A percentile compares a stretch with the other conserved stretches of the same genome.
Conservation (phyloP, 75 land plant genomes). For the Pinus taeda region DNA sequence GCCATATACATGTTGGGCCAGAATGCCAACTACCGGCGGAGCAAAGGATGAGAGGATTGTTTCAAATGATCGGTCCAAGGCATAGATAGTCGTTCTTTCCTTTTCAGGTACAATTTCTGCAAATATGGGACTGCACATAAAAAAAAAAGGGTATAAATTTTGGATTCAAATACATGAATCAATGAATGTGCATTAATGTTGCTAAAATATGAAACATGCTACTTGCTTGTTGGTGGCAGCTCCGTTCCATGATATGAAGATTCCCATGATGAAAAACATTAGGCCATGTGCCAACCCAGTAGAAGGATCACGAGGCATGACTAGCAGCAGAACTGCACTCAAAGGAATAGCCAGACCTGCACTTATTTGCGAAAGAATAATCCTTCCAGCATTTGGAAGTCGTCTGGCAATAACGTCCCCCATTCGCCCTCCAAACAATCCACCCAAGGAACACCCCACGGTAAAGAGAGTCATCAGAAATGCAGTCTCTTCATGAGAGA, state of each 20-base stretch:
- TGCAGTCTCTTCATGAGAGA: slow-evolving; percentile 62
- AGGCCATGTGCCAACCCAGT: slow-evolving; percentile 51
- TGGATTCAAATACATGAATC: background rate
- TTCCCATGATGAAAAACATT: slow-evolving; percentile 56
- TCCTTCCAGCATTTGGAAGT: slow-evolving; percentile 73
- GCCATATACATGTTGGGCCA: slow-evolving; percentile 62
- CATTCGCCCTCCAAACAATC: slow-evolving; percentile 74
- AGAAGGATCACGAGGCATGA: slow-evolving; percentile 52
- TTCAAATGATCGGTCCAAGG: slow-evolving; percentile 69
- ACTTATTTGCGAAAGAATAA: slow-evolving; percentile 76
- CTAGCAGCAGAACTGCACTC: slow-evolving; percentile 58
- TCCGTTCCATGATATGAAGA: slow-evolving; percentile 67
- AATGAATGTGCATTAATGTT: background rate
- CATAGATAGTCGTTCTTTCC: slow-evolving; percentile 62
- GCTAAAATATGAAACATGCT: background rate
- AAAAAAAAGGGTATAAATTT: slow-evolving; percentile 2
- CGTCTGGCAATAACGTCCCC: slow-evolving; percentile 59
- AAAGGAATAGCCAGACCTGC: slow-evolving; percentile 71
- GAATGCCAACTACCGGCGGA: slow-evolving; percentile 67
- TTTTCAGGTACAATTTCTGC: slow-evolving; percentile 81
- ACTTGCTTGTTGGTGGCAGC: slow-evolving; percentile 85
- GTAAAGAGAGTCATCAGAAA: slow-evolving; percentile 51
- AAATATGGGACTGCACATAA: slow-evolving; percentile 74
- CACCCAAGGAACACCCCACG: slow-evolving; percentile 61
- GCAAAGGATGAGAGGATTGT: slow-evolving; percentile 69